Percentiles rank a stretch among this genome's conserved stretches.
Evolutionary conservation across 2,329 filamentous ascomycete species (phyloP).

Genomic region (Exophiala lecanii-corni): DNA sequence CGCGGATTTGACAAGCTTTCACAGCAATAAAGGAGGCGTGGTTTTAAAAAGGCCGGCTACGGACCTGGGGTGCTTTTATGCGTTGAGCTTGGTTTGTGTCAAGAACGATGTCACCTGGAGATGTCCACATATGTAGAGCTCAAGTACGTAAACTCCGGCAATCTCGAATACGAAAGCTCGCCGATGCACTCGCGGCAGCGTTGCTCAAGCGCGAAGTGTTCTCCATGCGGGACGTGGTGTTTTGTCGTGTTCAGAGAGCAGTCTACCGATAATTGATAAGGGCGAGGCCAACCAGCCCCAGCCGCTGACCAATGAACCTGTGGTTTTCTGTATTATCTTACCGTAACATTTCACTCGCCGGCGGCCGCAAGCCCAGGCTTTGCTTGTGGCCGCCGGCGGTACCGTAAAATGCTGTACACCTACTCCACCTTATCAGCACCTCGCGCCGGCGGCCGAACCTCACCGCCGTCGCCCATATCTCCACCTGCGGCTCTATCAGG

Average conservation of each 20-base stretch:
- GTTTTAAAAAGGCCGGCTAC: too few species aligned
- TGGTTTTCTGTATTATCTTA: too few species aligned
- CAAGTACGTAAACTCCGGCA: background rate
- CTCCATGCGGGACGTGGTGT: too few species aligned
- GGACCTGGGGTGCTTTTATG: too few species aligned
- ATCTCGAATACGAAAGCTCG: too few species aligned
- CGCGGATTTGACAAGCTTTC: too few species aligned
- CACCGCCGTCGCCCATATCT: conserved; percentile 6
- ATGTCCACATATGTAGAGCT: background rate
- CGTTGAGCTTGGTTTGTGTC: background rate
- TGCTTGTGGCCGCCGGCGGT: conserved; percentile 14
- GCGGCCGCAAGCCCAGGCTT: background rate
- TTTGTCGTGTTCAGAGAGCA: too few species aligned
- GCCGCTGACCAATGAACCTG: too few species aligned
- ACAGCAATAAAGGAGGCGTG: too few species aligned
- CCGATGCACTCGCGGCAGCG: too few species aligned
- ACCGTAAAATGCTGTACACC: conserved; percentile 6
- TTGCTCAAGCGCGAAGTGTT: too few species aligned
- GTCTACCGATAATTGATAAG: conserved; percentile 17
- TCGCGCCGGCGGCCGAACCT: background rate
- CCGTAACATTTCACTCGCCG: conserved; percentile 14
- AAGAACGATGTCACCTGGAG: background rate
- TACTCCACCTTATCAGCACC: background rate
- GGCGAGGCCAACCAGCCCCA: conserved; percentile 1
- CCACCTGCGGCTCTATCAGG: conserved; percentile 2